Conservation (phyloP, 352 stramenopile species). For the Phytophthora kernoviae region DNA sequence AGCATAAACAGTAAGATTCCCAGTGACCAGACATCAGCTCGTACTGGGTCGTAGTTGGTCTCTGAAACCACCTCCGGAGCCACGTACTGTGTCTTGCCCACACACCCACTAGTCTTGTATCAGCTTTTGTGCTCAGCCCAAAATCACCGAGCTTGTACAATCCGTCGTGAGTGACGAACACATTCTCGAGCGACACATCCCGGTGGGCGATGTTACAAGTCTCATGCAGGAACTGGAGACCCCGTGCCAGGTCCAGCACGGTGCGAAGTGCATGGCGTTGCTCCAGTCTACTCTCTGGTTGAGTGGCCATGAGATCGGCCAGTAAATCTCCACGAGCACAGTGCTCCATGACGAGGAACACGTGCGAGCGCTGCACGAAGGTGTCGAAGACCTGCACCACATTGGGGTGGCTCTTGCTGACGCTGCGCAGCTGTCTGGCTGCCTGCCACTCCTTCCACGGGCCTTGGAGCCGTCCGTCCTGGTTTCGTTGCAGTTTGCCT, state of each 20-base stretch:
- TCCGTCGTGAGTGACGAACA: slow-evolving; percentile 46
- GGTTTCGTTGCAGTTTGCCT: slow-evolving; percentile 25
- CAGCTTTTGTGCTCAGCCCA: slow-evolving; percentile 46
- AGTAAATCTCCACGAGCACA: slow-evolving; percentile 56
- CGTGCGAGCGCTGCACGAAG: slow-evolving; percentile 35
- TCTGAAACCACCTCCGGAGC: slow-evolving; percentile 41
- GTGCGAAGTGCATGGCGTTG: slow-evolving; percentile 33
- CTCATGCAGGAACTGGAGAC: slow-evolving; percentile 35
- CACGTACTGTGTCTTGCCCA: slow-evolving; percentile 44
- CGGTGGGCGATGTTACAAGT: slow-evolving; percentile 43
- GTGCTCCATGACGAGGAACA: slow-evolving; percentile 66
- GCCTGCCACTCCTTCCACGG: slow-evolving; percentile 40
- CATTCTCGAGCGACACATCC: slow-evolving; percentile 69
- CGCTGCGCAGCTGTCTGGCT: slow-evolving; percentile 16
- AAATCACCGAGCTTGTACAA: slow-evolving; percentile 64
- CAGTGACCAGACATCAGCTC: slow-evolving; percentile 60
- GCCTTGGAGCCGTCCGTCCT: slow-evolving; percentile 13
- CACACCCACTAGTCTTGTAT: slow-evolving; percentile 20
- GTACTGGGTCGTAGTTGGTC: slow-evolving; percentile 35
- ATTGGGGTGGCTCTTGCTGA: slow-evolving; percentile 29
- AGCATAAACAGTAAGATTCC: slow-evolving; percentile 72
- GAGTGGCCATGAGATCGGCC: slow-evolving; percentile 31
- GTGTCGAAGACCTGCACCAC: slow-evolving; percentile 44
- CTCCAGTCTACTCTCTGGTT: slow-evolving; percentile 26
- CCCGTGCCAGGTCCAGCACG: slow-evolving; percentile 36